Conservation (phyloP, 1,284 basidiomycete genomes). For the Cutaneotrichosporon dermatis region DNA sequence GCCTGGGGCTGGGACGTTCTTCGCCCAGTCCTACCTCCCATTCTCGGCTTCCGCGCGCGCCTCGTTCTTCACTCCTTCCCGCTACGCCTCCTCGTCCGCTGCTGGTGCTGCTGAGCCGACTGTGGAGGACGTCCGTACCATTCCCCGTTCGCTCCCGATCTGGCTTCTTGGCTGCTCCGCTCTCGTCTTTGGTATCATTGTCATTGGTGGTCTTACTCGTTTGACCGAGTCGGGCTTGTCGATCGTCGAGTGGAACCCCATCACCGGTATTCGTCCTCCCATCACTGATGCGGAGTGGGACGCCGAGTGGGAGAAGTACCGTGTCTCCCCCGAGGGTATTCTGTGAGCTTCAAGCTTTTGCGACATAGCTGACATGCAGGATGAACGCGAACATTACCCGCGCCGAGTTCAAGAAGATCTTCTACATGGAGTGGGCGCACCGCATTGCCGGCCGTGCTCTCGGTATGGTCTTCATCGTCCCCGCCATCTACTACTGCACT, state of each 20-base stretch:
- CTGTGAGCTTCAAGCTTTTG: slow-evolving; percentile 57
- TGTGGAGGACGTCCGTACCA: slow-evolving; percentile 55
- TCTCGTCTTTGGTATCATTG: slow-evolving; percentile 84
- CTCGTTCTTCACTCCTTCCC: slow-evolving; percentile 19
- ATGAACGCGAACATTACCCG: slow-evolving; percentile 83
- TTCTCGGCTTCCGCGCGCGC: slow-evolving; percentile 5
- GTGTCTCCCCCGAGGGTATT: slow-evolving; percentile 89
- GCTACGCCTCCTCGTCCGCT: slow-evolving; percentile 7
- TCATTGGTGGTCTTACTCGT: slow-evolving; percentile 93
- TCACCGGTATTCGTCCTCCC: slow-evolving; percentile 85
- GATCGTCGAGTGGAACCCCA: slow-evolving; percentile 96
- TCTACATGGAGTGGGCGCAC: slow-evolving; percentile 98
- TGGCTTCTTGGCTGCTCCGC: slow-evolving; percentile 81
- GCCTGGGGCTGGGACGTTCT: slow-evolving; percentile 8
- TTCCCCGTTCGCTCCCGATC: slow-evolving; percentile 64
- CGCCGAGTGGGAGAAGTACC: slow-evolving; percentile 91
- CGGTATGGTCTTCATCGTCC: slow-evolving; percentile 70
- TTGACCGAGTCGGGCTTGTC: slow-evolving; percentile 96
- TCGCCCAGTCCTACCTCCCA: slow-evolving; percentile 16
- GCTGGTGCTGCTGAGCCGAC: slow-evolving; percentile 15
- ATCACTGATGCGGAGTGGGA: slow-evolving; percentile 74
- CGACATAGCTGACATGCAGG: slow-evolving; percentile 49
- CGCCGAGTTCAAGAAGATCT: slow-evolving; percentile 92
- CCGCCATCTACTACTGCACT: slow-evolving; percentile 71
- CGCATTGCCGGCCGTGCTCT: slow-evolving; percentile 88